Percentiles rank a stretch among this genome's conserved stretches.
Evolutionary conservation across 306 rosid genomes (phyloP).

Genomic region (Trifolium repens): DNA sequence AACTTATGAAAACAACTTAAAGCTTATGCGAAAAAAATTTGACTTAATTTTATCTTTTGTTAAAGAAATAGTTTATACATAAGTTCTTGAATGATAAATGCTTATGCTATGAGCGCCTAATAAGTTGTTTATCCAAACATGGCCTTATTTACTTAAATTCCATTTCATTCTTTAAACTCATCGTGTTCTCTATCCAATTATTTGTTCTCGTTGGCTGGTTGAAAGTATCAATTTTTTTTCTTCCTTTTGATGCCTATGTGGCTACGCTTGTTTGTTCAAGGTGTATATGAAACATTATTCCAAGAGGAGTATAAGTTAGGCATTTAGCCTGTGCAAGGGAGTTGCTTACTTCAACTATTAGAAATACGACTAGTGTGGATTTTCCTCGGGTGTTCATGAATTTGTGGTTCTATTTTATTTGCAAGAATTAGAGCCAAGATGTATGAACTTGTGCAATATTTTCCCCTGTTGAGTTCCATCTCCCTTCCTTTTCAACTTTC

Average conservation of each 20-base stretch:
- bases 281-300: not conserved
- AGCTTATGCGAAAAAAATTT: not conserved
- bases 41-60: not conserved
- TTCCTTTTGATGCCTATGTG: not conserved
- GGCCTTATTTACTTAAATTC: not conserved
- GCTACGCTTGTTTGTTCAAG: not conserved
- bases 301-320: not conserved
- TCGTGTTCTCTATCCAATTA: not conserved
- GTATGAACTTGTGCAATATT: not conserved
- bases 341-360: conserved; percentile 2
- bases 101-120: not conserved
- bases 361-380: not conserved
- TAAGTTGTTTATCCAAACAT: not conserved
- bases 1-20: not conserved
- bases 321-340: not conserved
- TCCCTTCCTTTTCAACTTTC: not conserved
- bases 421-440: not conserved
- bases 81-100: not conserved
- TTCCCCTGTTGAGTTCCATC: not conserved
- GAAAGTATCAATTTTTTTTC: not conserved
- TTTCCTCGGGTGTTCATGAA: conserved; percentile 15
- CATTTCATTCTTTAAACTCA: not conserved
- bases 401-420: not conserved
- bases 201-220: conserved; percentile 14
- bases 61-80: not conserved